A percentile compares a stretch with the other conserved stretches of the same genome.
These are phyloP conservation scores for Paratrypanosoma confusum DNA, from an alignment of 208 protist species.

Conservation along the genomic window DNA sequence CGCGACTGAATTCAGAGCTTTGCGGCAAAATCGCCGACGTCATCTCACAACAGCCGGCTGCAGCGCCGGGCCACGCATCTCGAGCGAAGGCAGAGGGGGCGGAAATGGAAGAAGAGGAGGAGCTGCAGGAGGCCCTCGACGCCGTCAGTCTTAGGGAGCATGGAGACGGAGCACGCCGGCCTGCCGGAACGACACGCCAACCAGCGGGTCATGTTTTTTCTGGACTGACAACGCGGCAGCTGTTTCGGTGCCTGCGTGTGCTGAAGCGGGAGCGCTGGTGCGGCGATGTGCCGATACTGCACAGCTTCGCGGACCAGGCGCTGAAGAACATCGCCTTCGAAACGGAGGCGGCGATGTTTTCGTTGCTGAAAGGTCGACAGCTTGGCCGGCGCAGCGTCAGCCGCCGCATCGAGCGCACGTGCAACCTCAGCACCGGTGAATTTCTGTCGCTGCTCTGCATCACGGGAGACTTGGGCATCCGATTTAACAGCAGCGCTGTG, in stretches of 20 bases:
- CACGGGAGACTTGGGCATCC: constrained; percentile 41
- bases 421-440: constrained; percentile 24
- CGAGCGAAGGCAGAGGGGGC: no score
- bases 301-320: constrained; percentile 47
- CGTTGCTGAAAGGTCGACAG: neutral
- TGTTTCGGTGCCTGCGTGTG: constrained; percentile 57
- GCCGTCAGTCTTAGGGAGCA: neutral
- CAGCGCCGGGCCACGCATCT: no score
- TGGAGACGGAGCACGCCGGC: constrained; percentile 1
- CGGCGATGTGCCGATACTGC: constrained; percentile 25
- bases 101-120: no score
- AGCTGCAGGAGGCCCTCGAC: neutral
- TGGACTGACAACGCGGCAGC: constrained; percentile 55
- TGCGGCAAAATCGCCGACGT: constrained; percentile 11
- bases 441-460: constrained; percentile 50
- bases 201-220: constrained; percentile 57
- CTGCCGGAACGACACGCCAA: neutral
- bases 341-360: constrained; percentile 16
- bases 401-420: constrained; percentile 19
- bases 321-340: constrained; percentile 75
- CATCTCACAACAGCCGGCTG: no score
- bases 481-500: constrained; percentile 27
- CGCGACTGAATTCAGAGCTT: constrained; percentile 32
- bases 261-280: constrained; percentile 37
- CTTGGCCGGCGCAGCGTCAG: neutral